These are phyloP conservation scores for Suhomyces canberraensis DNA, from an alignment of 805 yeast species.

Conservation along the genomic window DNA sequence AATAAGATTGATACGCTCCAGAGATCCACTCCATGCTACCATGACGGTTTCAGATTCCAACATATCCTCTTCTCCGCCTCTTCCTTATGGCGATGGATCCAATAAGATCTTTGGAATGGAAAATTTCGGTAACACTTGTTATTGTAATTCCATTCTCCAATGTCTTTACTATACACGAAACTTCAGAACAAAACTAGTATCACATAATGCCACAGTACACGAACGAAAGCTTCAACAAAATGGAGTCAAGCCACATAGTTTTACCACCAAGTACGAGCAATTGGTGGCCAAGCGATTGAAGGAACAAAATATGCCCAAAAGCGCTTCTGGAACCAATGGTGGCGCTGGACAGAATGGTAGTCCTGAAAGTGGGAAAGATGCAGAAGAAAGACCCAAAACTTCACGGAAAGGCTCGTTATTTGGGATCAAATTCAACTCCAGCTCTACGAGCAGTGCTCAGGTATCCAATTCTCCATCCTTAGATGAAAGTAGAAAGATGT, in stretches of 20 bases:
- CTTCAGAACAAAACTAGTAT: constrained; percentile 53
- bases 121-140: constrained; percentile 89
- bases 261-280: constrained; percentile 40
- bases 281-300: constrained; percentile 32
- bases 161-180: constrained; percentile 73
- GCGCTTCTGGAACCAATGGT: not conserved
- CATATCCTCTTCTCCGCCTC: not conserved
- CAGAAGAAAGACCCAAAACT: constrained; percentile 20
- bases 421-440: constrained; percentile 35
- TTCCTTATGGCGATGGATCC: constrained; percentile 56
- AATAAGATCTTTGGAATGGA: constrained; percentile 76
- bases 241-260: constrained; percentile 34
- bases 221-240: constrained; percentile 26
- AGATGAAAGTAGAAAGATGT: constrained; percentile 6
- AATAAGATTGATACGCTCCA: too few species aligned
- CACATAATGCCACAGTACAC: constrained; percentile 30
- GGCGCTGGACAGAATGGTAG: not conserved
- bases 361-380: constrained; percentile 1
- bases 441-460: constrained; percentile 3
- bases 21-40: not conserved
- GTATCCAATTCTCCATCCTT: not conserved
- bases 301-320: constrained; percentile 20
- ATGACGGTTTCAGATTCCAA: constrained; percentile 1
- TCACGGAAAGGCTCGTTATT: constrained; percentile 37
- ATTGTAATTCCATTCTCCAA: constrained; percentile 89